Conservation (phyloP, 148 eudicot genomes). For the Persicaria maculosa region DNA sequence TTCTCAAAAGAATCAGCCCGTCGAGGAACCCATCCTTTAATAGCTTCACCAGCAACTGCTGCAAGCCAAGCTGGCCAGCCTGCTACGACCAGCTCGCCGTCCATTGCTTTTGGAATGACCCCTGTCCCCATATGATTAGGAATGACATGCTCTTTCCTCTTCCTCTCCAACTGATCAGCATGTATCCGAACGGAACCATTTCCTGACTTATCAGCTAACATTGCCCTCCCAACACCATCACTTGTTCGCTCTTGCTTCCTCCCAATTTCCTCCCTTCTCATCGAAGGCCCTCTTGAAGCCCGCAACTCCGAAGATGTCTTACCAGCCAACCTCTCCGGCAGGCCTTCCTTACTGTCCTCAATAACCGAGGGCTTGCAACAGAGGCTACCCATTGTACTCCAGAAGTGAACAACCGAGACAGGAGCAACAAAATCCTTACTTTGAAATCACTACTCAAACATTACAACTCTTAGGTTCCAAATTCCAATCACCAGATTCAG, state of each 20-base stretch:
- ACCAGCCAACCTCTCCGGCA: conserved; percentile 40
- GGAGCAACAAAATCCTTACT: background rate
- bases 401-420: background rate
- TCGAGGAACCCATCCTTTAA: conserved; percentile 31
- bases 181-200: conserved; percentile 33
- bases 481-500: background rate
- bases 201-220: conserved; percentile 56
- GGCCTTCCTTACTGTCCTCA: conserved; percentile 57
- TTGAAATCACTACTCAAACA: background rate
- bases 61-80: conserved; percentile 89
- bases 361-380: conserved; percentile 64
- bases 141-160: conserved; percentile 29
- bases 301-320: conserved; percentile 31
- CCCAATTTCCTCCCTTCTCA: conserved; percentile 49
- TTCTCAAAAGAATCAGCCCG: conserved; percentile 80
- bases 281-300: conserved; percentile 27
- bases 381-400: conserved; percentile 43
- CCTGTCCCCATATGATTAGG: conserved; percentile 35
- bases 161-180: conserved; percentile 41
- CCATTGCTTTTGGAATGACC: conserved; percentile 38
- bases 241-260: conserved; percentile 25
- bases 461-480: background rate
- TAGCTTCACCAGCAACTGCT: conserved; percentile 62
- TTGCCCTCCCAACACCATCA: conserved; percentile 44
- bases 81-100: conserved; percentile 71